These are phyloP conservation scores for Cercophora sp. DNA, from an alignment of 495 filamentous ascomycete genomes.

Conservation along the genomic window DNA sequence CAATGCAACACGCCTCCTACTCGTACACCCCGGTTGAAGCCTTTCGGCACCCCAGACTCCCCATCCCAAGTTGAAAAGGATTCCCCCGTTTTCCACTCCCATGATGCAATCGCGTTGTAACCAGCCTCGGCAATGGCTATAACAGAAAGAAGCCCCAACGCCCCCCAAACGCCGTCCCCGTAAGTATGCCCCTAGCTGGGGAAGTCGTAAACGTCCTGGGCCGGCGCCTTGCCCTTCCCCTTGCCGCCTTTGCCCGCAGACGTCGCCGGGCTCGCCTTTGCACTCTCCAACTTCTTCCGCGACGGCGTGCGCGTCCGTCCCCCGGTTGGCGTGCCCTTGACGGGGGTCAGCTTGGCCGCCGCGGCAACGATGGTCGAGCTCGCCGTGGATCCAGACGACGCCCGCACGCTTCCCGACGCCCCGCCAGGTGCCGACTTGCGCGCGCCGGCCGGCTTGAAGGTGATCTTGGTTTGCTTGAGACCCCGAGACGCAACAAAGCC, in stretches of 20 bases:
- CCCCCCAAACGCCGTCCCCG: too few relatives aligned
- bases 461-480: slow-evolving; percentile 5
- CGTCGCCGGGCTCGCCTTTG: not conserved
- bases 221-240: not conserved
- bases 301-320: slow-evolving; percentile 16
- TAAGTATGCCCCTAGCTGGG: not conserved
- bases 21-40: too few relatives aligned
- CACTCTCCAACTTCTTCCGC: slow-evolving; percentile 12
- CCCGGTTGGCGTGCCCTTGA: slow-evolving; percentile 12
- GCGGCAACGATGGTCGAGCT: slow-evolving; percentile 22
- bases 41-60: too few relatives aligned
- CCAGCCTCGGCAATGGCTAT: too few relatives aligned
- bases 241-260: too few relatives aligned
- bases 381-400: too few relatives aligned
- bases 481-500: not conserved
- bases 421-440: slow-evolving; percentile 10
- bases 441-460: slow-evolving; percentile 17
- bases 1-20: too few relatives aligned
- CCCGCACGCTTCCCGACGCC: too few relatives aligned
- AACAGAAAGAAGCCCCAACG: too few relatives aligned
- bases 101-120: too few relatives aligned
- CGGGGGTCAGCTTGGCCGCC: slow-evolving; percentile 11
- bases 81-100: too few relatives aligned
- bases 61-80: too few relatives aligned
- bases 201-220: not conserved